Evolutionary conservation across 129 eudicot species (phyloP).

Genomic region (Ambrosia trifida): DNA sequence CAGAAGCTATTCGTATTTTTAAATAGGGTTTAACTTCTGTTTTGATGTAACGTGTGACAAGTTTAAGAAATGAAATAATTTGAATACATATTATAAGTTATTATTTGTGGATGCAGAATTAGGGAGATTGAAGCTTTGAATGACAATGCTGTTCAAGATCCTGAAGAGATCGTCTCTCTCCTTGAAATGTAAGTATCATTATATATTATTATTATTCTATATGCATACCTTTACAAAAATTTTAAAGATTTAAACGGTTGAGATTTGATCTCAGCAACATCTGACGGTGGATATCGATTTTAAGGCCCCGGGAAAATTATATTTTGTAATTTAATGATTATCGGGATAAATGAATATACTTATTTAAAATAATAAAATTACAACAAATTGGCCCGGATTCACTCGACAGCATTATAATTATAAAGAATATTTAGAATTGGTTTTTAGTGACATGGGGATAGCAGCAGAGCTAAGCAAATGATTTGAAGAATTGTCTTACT

Average conservation of each 20-base stretch:
- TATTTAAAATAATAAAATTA: background rate
- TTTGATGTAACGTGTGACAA: too few species aligned
- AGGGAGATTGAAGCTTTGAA: conserved; percentile 40
- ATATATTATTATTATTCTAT: background rate
- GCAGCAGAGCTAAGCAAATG: conserved; percentile 12
- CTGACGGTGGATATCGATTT: too few species aligned
- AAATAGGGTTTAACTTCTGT: too few species aligned
- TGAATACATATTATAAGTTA: too few species aligned
- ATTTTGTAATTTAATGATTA: background rate
- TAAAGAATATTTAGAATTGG: conserved; percentile 2
- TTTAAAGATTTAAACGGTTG: too few species aligned
- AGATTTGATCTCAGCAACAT: too few species aligned
- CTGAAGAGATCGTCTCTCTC: conserved; percentile 38
- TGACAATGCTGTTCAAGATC: conserved; percentile 49
- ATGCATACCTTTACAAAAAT: background rate
- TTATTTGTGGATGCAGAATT: conserved; percentile 10
- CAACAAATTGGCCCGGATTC: conserved; percentile 11
- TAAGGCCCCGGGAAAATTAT: too few species aligned
- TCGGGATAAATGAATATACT: background rate
- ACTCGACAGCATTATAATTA: conserved; percentile 12
- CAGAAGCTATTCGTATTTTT: too few species aligned
- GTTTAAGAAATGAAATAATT: too few species aligned
- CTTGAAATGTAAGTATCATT: conserved; percentile 39
- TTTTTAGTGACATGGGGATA: conserved; percentile 10
- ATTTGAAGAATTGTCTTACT: background rate